Evolutionary conservation across 2,329 filamentous ascomycete genomes (phyloP).

Genomic region (Neofusicoccum laricinum): DNA sequence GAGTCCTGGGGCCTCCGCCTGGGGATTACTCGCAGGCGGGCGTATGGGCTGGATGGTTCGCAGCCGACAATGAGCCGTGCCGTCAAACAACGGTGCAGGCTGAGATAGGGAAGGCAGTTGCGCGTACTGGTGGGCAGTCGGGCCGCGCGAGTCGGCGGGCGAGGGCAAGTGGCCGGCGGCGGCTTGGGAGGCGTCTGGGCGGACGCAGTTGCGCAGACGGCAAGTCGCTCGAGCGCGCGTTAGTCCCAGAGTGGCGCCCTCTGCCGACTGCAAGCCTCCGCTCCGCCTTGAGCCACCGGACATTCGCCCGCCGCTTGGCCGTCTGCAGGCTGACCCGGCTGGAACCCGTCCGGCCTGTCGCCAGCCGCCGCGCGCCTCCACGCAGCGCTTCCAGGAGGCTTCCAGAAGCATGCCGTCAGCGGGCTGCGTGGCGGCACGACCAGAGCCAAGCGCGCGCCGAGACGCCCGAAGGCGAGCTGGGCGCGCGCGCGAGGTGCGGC

Average conservation of each 20-base stretch:
- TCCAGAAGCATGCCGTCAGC: not conserved
- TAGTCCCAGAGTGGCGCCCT: not conserved
- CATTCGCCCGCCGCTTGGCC: not conserved
- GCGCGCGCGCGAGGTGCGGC: not conserved
- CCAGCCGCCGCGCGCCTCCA: not conserved
- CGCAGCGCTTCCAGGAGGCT: not conserved
- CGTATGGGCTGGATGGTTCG: not conserved
- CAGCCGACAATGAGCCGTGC: slow-evolving; percentile 7
- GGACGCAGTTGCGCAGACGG: not conserved
- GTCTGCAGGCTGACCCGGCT: not conserved
- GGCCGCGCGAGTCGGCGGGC: not conserved
- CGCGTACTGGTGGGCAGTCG: not conserved
- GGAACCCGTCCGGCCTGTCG: too few species aligned
- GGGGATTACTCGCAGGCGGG: not conserved
- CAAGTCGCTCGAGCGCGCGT: not conserved
- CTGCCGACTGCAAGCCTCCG: not conserved
- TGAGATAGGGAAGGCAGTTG: not conserved
- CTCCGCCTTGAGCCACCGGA: not conserved
- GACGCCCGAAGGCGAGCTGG: not conserved
- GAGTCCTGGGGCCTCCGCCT: slow-evolving; percentile 13
- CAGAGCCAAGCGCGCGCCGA: not conserved
- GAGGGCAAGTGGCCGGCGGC: not conserved
- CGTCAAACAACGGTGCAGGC: not conserved
- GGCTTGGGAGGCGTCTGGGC: not conserved
- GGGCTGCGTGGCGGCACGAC: not conserved